Evolutionary conservation across 2,329 filamentous ascomycete genomes (phyloP), one percentile per base, ranked within the genome.

Genomic region (Botrytis medusae): DNA sequence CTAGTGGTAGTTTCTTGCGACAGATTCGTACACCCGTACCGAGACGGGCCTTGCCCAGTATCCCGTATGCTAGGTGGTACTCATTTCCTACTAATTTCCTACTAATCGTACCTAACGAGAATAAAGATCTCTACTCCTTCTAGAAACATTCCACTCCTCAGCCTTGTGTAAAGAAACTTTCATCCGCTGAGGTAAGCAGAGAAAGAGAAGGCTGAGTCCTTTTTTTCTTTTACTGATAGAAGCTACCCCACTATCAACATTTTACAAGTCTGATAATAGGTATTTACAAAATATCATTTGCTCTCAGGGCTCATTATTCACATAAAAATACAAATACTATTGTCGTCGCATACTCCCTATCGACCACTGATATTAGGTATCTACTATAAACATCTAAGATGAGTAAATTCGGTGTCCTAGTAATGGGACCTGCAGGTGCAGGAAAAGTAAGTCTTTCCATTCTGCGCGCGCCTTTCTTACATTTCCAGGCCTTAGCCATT

Each of bases 371-470:
- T 48, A 54, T 20, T 16, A 61, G 61, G 54, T 59, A 65, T 10
- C 29, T 10, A 22, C 22, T 29, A 59, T 57, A 51, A 73, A 40
- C 65, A 72, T 51, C 72, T 74, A 85, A 74, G 77, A 97, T 97
- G 94, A 95, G 93, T 84, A 97, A 98, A 84, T 98, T 95, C 82
- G 96, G 96, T 71, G 91, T 93, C 77, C 91, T 98, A 84, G 91
- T 98, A 75, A 97, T 98, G 92, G 96, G 96, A 82, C 96, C 95
- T 74, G 95, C 96, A 32, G 96, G 95, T 77, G 95, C 94, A 34
- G 96, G 96, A 84, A 99, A 97, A 88, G 91, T 92, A 59, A 54
- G 69, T 71, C 44, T 29, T 54, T 54, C n/a, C n/a, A 8, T 54
- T 44, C 40, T 32, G 51, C n/a, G 32, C 29, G 44, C 44, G 63